These are phyloP conservation scores for Clonostachys byssicola DNA, from an alignment of 2,329 filamentous ascomycete species.

Conservation along the genomic window DNA sequence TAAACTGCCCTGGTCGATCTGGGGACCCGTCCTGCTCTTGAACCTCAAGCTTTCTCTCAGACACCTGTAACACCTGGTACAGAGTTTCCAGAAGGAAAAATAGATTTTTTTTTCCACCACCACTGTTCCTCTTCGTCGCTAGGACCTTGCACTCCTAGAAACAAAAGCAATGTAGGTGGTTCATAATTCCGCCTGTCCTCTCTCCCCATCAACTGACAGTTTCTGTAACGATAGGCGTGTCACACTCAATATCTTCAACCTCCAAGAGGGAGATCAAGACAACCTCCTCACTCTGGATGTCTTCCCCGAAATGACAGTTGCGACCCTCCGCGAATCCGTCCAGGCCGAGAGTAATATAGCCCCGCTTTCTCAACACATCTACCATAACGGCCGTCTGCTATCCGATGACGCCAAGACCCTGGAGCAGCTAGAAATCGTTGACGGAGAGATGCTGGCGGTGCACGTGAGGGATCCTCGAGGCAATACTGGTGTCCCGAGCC, in stretches of 20 bases:
- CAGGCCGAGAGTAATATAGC: slow-evolving; percentile 77
- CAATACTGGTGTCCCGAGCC: slow-evolving; percentile 31
- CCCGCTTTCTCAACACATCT: slow-evolving; percentile 73
- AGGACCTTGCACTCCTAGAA: too few species aligned
- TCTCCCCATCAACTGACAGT: too few species aligned
- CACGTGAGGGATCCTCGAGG: slow-evolving; percentile 64
- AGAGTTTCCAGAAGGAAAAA: too few species aligned
- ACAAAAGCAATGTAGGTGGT: too few species aligned
- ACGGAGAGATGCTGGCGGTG: slow-evolving; percentile 90
- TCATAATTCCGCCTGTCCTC: too few species aligned
- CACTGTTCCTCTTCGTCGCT: too few species aligned
- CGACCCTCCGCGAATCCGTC: slow-evolving; percentile 82
- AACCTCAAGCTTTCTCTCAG: too few species aligned
- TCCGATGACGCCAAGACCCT: slow-evolving; percentile 76
- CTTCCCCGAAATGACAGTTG: slow-evolving; percentile 75
- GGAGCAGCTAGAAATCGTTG: slow-evolving; percentile 72
- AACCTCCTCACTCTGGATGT: slow-evolving; percentile 81
- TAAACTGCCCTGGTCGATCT: too few species aligned
- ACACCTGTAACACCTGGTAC: too few species aligned
- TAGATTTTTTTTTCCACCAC: too few species aligned
- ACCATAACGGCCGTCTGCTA: slow-evolving; percentile 83
- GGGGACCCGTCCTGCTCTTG: too few species aligned
- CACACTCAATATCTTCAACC: slow-evolving; percentile 78
- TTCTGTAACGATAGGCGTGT: slow-evolving; percentile 60
- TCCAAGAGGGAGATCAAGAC: slow-evolving; percentile 61